Evolutionary conservation across 139 green algal genomes (phyloP).

Genomic region (Tetraselmis chui): DNA sequence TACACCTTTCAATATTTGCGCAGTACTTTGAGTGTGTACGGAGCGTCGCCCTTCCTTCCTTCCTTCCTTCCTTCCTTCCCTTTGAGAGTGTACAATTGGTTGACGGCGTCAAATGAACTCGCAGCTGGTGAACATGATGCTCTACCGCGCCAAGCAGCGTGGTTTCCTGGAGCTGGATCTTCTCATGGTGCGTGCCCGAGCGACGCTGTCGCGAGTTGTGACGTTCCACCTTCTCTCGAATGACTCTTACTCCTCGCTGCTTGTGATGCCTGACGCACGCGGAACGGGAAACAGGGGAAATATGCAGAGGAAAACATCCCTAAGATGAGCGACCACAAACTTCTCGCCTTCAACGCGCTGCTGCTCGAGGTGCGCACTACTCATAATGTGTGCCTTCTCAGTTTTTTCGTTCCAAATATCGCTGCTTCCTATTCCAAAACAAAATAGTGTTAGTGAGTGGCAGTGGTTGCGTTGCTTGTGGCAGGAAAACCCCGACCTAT

Average conservation of each 20-base stretch:
- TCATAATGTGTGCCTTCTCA: neutral
- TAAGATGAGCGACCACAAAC: constrained; percentile 25
- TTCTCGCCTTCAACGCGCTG: constrained; percentile 41
- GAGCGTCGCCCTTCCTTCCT: neutral
- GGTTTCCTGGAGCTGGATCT: constrained; percentile 84
- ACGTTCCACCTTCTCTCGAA: too few species aligned
- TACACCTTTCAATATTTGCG: neutral
- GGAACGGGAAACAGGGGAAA: too few species aligned
- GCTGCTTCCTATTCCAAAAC: neutral
- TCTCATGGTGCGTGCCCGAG: constrained; percentile 29
- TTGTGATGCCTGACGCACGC: too few species aligned
- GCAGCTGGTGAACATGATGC: constrained; percentile 51
- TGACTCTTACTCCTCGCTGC: too few species aligned
- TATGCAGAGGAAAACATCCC: constrained; percentile 68
- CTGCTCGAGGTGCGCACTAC: constrained; percentile 41
- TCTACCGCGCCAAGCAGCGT: constrained; percentile 73
- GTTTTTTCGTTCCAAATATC: neutral
- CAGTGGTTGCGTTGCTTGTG: neutral
- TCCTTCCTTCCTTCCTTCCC: neutral
- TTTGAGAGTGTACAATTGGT: neutral
- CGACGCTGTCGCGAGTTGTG: too few species aligned
- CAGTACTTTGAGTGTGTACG: too few species aligned
- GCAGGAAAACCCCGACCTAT: constrained; percentile 79
- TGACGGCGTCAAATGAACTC: neutral
- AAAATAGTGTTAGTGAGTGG: neutral